Evolutionary conservation across 2,329 filamentous ascomycete species (phyloP).

Genomic region (Curvularia lunata): DNA sequence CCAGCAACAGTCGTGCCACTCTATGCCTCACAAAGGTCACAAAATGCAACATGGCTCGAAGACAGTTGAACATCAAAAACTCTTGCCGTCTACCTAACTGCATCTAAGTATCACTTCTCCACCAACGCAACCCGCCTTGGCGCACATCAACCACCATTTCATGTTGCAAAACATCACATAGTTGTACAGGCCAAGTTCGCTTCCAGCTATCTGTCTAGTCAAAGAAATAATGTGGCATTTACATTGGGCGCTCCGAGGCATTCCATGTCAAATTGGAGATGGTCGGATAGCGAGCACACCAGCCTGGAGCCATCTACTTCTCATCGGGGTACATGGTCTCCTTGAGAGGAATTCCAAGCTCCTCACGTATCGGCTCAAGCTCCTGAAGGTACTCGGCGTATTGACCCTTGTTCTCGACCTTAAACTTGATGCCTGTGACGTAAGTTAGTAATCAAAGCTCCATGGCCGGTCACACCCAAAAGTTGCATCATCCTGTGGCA

Average conservation of each 20-base stretch:
- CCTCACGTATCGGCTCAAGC: constrained; percentile 90
- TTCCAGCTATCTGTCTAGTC: constrained; percentile 29
- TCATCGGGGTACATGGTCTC: constrained; percentile 83
- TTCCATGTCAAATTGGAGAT: constrained; percentile 20
- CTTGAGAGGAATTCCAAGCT: constrained; percentile 89
- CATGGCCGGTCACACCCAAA: constrained; percentile 12
- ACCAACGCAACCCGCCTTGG: background rate
- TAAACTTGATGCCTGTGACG: constrained; percentile 86
- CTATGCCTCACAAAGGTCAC: background rate
- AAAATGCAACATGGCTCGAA: background rate
- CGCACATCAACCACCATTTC: constrained; percentile 7
- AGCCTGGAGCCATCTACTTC: constrained; percentile 33
- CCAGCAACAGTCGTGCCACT: background rate
- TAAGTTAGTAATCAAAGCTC: constrained; percentile 33
- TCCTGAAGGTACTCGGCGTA: constrained; percentile 96
- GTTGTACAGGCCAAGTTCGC: constrained; percentile 34
- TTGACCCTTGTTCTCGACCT: constrained; percentile 98
- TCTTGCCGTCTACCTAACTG: constrained; percentile 26
- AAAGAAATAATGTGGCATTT: constrained; percentile 33
- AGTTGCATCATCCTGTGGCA: background rate
- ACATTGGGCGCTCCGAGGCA: constrained; percentile 26
- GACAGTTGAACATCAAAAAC: constrained; percentile 32
- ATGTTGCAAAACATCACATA: constrained; percentile 34
- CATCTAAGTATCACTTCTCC: constrained; percentile 35
- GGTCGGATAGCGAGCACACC: constrained; percentile 18